These are phyloP conservation scores for Coprinopsis marcescibilis DNA, from an alignment of 768 basidiomycete species.

Conservation along the genomic window DNA sequence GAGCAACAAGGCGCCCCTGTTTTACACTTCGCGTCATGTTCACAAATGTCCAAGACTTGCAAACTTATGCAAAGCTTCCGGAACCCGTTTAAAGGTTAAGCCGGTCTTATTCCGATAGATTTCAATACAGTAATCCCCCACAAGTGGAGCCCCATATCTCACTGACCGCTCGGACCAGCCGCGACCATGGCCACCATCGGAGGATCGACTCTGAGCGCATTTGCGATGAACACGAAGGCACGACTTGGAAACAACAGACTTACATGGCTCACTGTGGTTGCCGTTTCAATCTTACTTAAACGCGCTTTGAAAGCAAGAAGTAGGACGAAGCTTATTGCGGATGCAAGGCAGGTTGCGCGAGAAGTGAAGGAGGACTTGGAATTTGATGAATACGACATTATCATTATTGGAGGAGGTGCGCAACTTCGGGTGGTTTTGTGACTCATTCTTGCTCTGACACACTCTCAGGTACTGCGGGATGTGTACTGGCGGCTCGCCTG, in stretches of 20 bases:
- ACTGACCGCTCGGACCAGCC: no score
- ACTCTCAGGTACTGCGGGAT: conserved; percentile 51
- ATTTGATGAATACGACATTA: conserved; percentile 38
- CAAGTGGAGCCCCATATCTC: no score
- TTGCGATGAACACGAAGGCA: conserved; percentile 9
- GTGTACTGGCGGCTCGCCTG: conserved; percentile 53
- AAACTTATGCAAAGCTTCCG: no score
- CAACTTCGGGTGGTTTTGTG: background rate
- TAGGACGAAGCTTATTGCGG: conserved; percentile 18
- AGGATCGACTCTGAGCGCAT: conserved; percentile 3
- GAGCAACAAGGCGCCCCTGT: no score
- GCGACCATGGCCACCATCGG: no score
- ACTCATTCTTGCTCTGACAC: background rate
- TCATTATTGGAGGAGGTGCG: conserved; percentile 52
- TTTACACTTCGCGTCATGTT: no score
- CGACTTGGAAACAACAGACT: conserved; percentile 11
- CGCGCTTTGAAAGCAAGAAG: conserved; percentile 16
- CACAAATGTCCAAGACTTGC: no score
- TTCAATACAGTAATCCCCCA: no score
- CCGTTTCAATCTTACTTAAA: conserved; percentile 18
- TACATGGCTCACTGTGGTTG: conserved; percentile 15
- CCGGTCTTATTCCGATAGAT: no score
- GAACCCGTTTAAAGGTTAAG: no score
- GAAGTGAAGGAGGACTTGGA: conserved; percentile 4
- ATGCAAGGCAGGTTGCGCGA: conserved; percentile 19